Evolutionary conservation across 306 rosid genomes (phyloP).

Genomic region (Inga leiocalycina): DNA sequence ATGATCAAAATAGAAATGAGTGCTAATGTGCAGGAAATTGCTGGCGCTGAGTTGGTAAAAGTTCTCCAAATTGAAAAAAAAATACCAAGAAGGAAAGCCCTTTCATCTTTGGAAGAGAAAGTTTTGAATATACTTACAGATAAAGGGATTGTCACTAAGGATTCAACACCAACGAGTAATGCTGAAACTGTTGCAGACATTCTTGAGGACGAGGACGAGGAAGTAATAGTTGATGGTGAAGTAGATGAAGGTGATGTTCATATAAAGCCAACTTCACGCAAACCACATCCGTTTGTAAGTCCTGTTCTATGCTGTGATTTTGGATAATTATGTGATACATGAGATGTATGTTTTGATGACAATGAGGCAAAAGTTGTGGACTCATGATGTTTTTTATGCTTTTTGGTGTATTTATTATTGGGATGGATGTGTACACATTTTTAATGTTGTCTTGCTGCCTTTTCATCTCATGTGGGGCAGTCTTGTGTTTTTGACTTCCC

Average conservation of each 20-base stretch:
- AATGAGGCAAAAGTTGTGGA: not conserved
- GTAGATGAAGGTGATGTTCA: constrained; percentile 99
- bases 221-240: constrained; percentile 94
- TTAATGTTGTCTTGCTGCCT: not conserved
- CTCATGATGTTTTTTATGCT: not conserved
- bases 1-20: constrained; percentile 29
- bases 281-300: constrained; percentile 66
- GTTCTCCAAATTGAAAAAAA: constrained; percentile 78
- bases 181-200: constrained; percentile 63
- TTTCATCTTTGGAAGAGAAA: constrained; percentile 74
- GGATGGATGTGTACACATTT: not conserved
- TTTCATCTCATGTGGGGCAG: not conserved
- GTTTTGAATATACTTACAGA: constrained; percentile 84
- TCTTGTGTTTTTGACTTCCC: not conserved
- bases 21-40: constrained; percentile 73
- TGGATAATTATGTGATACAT: constrained; percentile 18
- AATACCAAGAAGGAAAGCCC: constrained; percentile 93
- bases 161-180: constrained; percentile 42
- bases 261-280: constrained; percentile 78
- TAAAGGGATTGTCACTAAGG: constrained; percentile 72
- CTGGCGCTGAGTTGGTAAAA: constrained; percentile 71
- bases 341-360: not conserved
- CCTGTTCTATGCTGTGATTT: not conserved
- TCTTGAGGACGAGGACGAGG: constrained; percentile 92
- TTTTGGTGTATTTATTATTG: not conserved